Evolutionary conservation across 192 early-diverging fungal species (phyloP), one percentile per base, ranked within the genome.

Genomic region (Backusella tarrabulga): DNA sequence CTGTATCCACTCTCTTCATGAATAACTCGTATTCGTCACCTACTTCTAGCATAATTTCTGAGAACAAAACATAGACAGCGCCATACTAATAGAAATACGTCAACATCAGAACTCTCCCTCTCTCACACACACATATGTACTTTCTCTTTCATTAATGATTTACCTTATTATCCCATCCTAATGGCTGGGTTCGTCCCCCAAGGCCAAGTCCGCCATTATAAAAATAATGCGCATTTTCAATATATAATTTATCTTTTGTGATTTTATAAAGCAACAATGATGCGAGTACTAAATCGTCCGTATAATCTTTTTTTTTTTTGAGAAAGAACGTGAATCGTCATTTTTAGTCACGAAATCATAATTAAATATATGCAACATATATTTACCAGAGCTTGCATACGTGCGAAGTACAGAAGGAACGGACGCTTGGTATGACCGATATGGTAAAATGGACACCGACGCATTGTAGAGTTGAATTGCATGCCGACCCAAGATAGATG

Each of bases 161-260:
- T 73, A 70, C 36, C 52, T 88, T 85, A 71, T 87, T 82, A 52
- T 85, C 83, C 88, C 88, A 90, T 29, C 84, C 84, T 36, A 87
- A 74, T 11, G 84, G 79, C 8, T 69, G 69, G 34, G 40, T 71
- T 50, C 74, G 46, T 4, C 75, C 73, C 0, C 26, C 40, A 26
- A 71, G 38, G n/a, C 76, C 34, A 56, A 76, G 76, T 42, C 82
- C 78, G 1, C 72, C 54, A 29, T 89, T 52, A 26, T 85, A 80
- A 41, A 85, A 85, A 4, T 74, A 75, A 71, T 50, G 26, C 1
- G 88, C 86, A 17, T 83, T 83, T 14, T 78, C 32, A 32, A 85
- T 54, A 68, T 89, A 90, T 9, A 23, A 56, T 23, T 50, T 3
- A 44, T 85, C 69, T 29, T 80, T 79, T 19, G 88, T 88, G 17